phyloP scores from a whole-genome alignment of 2,329 filamentous ascomycete species.

The Alternaria consortialis region DNA sequence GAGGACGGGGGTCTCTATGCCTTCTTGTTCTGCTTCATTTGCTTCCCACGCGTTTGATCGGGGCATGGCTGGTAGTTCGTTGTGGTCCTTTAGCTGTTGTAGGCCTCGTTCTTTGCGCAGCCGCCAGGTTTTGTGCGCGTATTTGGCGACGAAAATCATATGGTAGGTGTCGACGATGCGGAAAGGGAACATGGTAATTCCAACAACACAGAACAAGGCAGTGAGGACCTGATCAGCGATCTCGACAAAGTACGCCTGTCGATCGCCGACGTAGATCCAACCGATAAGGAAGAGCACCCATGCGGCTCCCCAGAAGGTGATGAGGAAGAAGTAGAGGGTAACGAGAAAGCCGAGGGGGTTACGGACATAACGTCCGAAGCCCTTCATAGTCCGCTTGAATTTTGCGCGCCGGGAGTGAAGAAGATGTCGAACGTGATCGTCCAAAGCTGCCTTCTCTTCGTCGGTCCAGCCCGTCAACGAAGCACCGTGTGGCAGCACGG shows the following conservation, averaged over 20 bases:
- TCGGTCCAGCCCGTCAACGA: constrained; percentile 78
- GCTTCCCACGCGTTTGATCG: constrained; percentile 54
- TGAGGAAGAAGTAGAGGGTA: constrained; percentile 85
- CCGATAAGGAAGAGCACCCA: constrained; percentile 90
- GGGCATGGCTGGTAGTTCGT: constrained; percentile 67
- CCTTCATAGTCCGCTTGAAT: constrained; percentile 80
- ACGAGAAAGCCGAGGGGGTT: constrained; percentile 80
- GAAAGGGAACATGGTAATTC: constrained; percentile 72
- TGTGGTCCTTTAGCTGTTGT: constrained; percentile 70
- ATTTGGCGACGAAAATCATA: constrained; percentile 81
- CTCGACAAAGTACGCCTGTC: constrained; percentile 69
- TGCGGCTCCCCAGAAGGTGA: constrained; percentile 83
- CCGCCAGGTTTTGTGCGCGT: constrained; percentile 72
- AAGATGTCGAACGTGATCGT: constrained; percentile 88
- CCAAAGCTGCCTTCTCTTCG: constrained; percentile 77
- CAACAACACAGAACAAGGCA: constrained; percentile 69
- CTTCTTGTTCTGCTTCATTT: constrained; percentile 34
- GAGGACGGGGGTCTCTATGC: constrained; percentile 66
- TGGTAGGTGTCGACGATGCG: constrained; percentile 85
- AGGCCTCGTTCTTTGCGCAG: constrained; percentile 68
- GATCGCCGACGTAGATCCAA: constrained; percentile 82
- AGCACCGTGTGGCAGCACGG: constrained; percentile 78
- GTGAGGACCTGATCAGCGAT: constrained; percentile 67
- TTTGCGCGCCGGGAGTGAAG: constrained; percentile 80
- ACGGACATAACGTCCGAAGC: constrained; percentile 80